These are phyloP conservation scores for Yamadazyma akitaensis DNA, from an alignment of 805 yeast genomes.

Conservation along the genomic window DNA sequence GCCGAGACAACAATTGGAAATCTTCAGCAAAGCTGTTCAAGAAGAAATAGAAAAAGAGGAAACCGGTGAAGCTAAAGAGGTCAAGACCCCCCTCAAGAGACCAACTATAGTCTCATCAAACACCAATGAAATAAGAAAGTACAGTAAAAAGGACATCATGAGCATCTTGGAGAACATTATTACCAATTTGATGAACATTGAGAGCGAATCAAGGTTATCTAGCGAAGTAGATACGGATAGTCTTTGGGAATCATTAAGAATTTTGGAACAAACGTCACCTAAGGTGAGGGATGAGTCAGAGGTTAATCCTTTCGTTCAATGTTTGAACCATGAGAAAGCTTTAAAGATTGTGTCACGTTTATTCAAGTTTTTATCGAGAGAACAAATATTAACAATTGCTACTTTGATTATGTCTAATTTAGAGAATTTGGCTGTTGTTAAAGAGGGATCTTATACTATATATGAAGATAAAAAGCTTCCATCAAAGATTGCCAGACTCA, in stretches of 20 bases:
- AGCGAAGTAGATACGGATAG: constrained; percentile 35
- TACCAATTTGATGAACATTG: constrained; percentile 72
- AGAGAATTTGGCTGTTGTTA: constrained; percentile 72
- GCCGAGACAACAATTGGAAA: constrained; percentile 82
- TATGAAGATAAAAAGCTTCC: constrained; percentile 53
- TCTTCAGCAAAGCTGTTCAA: constrained; percentile 50
- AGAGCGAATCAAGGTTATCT: constrained; percentile 50
- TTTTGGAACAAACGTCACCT: constrained; percentile 59
- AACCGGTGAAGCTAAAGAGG: constrained; percentile 22
- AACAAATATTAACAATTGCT: constrained; percentile 72
- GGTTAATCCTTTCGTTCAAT: constrained; percentile 78
- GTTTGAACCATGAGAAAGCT: constrained; percentile 81
- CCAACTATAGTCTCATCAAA: constrained; percentile 28
- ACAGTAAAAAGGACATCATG: constrained; percentile 46
- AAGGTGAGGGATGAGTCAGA: constrained; percentile 46
- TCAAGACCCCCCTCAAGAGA: constrained; percentile 19
- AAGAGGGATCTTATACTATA: constrained; percentile 74
- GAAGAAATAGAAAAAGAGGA: constrained; percentile 36
- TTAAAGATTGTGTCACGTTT: constrained; percentile 85
- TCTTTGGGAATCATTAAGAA: constrained; percentile 77
- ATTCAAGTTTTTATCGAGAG: constrained; percentile 74
- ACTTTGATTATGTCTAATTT: constrained; percentile 77
- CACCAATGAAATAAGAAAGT: constrained; percentile 21
- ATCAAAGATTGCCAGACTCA: constrained; percentile 50
- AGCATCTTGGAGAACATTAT: constrained; percentile 75